Percentiles rank a stretch among this genome's conserved stretches.
Conservation (phyloP, 108 stramenopile genomes). For the Cyclotella sp. region DNA sequence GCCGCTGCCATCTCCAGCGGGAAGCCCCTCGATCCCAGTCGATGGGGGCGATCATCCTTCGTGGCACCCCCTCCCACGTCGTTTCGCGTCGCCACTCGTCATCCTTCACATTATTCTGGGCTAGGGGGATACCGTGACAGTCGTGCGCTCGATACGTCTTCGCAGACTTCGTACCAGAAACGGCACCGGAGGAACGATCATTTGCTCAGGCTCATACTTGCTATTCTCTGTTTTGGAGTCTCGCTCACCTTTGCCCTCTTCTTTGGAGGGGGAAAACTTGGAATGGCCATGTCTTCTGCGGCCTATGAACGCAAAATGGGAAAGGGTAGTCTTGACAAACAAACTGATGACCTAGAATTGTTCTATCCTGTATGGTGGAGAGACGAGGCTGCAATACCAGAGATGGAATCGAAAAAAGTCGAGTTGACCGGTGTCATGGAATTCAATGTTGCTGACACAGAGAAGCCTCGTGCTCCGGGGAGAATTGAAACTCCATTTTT, state of each 20-base stretch:
- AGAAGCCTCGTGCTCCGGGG: conserved; percentile 28
- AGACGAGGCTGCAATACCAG: conserved; percentile 17
- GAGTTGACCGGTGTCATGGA: conserved; percentile 28
- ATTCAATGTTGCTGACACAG: conserved; percentile 36
- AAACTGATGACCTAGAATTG: conserved; percentile 9
- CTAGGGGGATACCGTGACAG: neutral
- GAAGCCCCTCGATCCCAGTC: neutral
- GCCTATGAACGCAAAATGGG: conserved; percentile 34
- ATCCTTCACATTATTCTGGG: conserved; percentile 31
- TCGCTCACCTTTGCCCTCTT: conserved; percentile 34
- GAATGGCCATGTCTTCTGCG: conserved; percentile 17
- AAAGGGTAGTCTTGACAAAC: conserved; percentile 5
- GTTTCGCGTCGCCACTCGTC: conserved; percentile 31
- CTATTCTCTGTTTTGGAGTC: conserved; percentile 31
- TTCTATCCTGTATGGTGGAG: conserved; percentile 54
- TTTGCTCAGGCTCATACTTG: conserved; percentile 25
- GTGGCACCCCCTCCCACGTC: conserved; percentile 33
- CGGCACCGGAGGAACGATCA: conserved; percentile 36
- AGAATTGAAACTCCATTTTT: conserved; percentile 46
- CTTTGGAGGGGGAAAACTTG: conserved; percentile 33
- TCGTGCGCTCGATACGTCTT: neutral
- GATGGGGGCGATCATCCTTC: conserved; percentile 10
- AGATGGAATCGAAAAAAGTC: conserved; percentile 31
- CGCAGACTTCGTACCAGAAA: conserved; percentile 1
- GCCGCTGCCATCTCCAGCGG: conserved; percentile 14